phyloP scores from a whole-genome alignment of 1,284 basidiomycete species.

The Tylopilus sp. region DNA sequence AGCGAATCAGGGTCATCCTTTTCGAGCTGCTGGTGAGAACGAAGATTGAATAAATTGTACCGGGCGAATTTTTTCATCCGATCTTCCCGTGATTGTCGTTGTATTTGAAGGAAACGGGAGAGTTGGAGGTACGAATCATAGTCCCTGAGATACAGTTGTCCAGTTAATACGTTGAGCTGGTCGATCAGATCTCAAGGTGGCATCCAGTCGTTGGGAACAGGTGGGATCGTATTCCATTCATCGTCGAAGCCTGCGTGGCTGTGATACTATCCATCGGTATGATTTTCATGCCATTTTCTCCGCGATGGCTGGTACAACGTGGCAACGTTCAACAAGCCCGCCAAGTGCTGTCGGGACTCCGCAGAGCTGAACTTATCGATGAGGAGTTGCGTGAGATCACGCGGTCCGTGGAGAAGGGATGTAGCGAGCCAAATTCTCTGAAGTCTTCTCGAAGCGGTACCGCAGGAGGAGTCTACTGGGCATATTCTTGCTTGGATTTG shows the following conservation, averaged over 20 bases:
- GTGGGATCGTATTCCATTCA: constrained; percentile 57
- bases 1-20: background rate
- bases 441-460: constrained; percentile 44
- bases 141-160: constrained; percentile 27
- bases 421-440: constrained; percentile 33
- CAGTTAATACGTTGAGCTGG: constrained; percentile 48
- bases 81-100: background rate
- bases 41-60: background rate
- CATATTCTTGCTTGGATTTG: constrained; percentile 58
- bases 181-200: constrained; percentile 3
- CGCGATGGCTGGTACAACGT: constrained; percentile 61
- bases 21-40: background rate
- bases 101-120: constrained; percentile 6
- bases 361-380: constrained; percentile 25
- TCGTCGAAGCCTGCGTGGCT: constrained; percentile 54
- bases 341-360: constrained; percentile 34
- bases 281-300: constrained; percentile 63
- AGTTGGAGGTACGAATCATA: constrained; percentile 40
- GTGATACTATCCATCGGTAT: constrained; percentile 56
- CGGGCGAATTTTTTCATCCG: background rate
- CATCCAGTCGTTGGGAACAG: background rate
- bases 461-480: constrained; percentile 55
- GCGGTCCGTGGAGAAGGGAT: constrained; percentile 36
- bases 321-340: constrained; percentile 55
- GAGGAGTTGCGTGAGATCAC: constrained; percentile 35